These are phyloP conservation scores for Phymatotrichopsis omnivora DNA, from an alignment of 2,329 filamentous ascomycete genomes.

Conservation along the genomic window DNA sequence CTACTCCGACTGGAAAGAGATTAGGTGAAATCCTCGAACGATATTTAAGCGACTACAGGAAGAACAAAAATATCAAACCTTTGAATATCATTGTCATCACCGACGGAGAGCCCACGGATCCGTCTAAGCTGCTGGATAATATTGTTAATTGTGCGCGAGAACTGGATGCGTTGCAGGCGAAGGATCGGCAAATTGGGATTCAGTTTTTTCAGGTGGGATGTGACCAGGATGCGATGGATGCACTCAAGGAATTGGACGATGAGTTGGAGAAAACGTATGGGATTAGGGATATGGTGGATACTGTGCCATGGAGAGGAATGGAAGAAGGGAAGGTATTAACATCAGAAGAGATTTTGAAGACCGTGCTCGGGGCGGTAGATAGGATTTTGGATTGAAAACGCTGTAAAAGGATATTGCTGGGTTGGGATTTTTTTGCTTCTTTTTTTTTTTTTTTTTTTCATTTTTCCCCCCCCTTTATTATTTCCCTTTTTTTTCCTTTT, in stretches of 20 bases:
- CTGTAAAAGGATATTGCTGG: slow-evolving; percentile 25
- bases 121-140: slow-evolving; percentile 51
- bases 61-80: slow-evolving; percentile 49
- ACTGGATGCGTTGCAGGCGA: slow-evolving; percentile 59
- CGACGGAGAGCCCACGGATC: slow-evolving; percentile 72
- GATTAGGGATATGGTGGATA: slow-evolving; percentile 84
- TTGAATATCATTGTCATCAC: slow-evolving; percentile 91
- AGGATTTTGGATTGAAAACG: slow-evolving; percentile 50
- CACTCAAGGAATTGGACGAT: slow-evolving; percentile 67
- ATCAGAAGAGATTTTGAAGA: slow-evolving; percentile 66
- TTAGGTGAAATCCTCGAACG: slow-evolving; percentile 61
- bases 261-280: slow-evolving; percentile 47
- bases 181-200: slow-evolving; percentile 74
- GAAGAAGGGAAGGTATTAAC: slow-evolving; percentile 46
- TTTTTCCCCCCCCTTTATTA: background rate
- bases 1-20: slow-evolving; percentile 64
- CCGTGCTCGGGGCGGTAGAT: slow-evolving; percentile 68
- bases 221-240: slow-evolving; percentile 53
- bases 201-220: slow-evolving; percentile 94
- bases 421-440: background rate
- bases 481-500: background rate
- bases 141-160: slow-evolving; percentile 58
- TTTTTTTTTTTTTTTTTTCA: background rate
- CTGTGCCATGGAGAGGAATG: slow-evolving; percentile 58
- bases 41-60: slow-evolving; percentile 53